phyloP scores from a whole-genome alignment of 1,284 basidiomycete genomes.

The Clitocybe nebularis region DNA sequence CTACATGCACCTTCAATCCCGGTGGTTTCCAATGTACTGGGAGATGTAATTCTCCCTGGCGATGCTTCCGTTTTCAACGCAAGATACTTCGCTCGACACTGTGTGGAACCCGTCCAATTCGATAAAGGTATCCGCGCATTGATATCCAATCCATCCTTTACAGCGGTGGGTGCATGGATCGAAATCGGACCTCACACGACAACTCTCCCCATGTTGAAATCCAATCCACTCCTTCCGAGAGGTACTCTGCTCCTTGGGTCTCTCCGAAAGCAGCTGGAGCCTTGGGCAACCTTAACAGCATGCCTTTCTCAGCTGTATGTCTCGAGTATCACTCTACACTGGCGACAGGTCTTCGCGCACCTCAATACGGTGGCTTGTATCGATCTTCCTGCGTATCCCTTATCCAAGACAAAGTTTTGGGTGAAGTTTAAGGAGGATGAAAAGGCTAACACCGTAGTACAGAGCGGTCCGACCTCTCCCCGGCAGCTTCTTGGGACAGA shows the following conservation, averaged over 20 bases:
- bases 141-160: conserved; percentile 23
- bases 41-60: conserved; percentile 48
- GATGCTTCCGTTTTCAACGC: conserved; percentile 44
- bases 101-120: conserved; percentile 57
- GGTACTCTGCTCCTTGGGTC: conserved; percentile 40
- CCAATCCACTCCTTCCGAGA: conserved; percentile 30
- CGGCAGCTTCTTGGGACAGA: conserved; percentile 15
- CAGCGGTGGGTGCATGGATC: conserved; percentile 46
- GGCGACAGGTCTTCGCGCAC: conserved; percentile 54
- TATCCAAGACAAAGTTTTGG: conserved; percentile 55
- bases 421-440: conserved; percentile 38
- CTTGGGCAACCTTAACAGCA: conserved; percentile 41
- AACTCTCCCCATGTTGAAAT: conserved; percentile 52
- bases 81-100: conserved; percentile 58
- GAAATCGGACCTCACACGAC: conserved; percentile 64
- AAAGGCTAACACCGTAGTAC: background rate
- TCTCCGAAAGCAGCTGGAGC: conserved; percentile 40
- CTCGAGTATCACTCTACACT: conserved; percentile 37
- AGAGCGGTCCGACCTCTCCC: background rate
- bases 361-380: conserved; percentile 36
- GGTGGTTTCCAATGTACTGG: conserved; percentile 56
- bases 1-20: conserved; percentile 48
- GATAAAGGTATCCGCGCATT: conserved; percentile 43
- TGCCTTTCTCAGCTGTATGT: conserved; percentile 48
- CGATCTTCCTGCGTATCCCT: conserved; percentile 61